Conservation (phyloP, 495 filamentous ascomycete species). For the Hypomontagnella submonticulosa region DNA sequence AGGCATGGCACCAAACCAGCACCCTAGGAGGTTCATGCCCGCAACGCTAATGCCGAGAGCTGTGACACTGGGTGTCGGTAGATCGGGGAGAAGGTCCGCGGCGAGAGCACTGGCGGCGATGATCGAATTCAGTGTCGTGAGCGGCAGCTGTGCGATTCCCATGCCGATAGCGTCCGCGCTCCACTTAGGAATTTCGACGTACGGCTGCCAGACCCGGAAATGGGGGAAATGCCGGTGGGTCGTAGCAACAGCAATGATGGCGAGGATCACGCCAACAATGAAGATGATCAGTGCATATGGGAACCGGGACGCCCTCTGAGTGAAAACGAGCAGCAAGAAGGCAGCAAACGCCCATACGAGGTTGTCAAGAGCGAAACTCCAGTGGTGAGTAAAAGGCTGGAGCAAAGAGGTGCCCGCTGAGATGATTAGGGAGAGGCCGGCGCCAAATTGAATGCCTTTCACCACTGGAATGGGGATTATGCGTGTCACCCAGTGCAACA, state of each 20-base stretch:
- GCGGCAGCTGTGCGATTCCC: constrained; percentile 82
- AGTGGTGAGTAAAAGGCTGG: constrained; percentile 61
- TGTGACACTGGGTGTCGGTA: constrained; percentile 73
- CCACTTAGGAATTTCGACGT: constrained; percentile 55
- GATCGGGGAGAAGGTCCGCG: constrained; percentile 74
- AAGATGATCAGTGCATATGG: constrained; percentile 83
- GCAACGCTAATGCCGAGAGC: constrained; percentile 82
- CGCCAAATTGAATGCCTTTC: constrained; percentile 94
- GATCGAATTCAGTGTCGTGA: constrained; percentile 91
- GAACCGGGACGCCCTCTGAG: constrained; percentile 66
- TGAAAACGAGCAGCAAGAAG: constrained; percentile 74
- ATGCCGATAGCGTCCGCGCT: constrained; percentile 60
- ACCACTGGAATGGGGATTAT: constrained; percentile 85
- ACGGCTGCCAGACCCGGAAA: constrained; percentile 64
- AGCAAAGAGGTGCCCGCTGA: constrained; percentile 75
- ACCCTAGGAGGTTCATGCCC: constrained; percentile 82
- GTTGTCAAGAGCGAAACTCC: constrained; percentile 74
- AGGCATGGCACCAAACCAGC: constrained; percentile 95
- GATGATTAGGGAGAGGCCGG: constrained; percentile 81
- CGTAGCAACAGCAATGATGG: constrained; percentile 54
- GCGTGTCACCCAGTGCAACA: constrained; percentile 74
- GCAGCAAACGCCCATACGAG: constrained; percentile 74
- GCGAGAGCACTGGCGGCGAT: constrained; percentile 84
- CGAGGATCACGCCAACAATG: constrained; percentile 68
- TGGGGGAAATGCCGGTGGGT: constrained; percentile 52